Conservation (phyloP, 495 filamentous ascomycete genomes). For the Aspergillus avenaceus region DNA sequence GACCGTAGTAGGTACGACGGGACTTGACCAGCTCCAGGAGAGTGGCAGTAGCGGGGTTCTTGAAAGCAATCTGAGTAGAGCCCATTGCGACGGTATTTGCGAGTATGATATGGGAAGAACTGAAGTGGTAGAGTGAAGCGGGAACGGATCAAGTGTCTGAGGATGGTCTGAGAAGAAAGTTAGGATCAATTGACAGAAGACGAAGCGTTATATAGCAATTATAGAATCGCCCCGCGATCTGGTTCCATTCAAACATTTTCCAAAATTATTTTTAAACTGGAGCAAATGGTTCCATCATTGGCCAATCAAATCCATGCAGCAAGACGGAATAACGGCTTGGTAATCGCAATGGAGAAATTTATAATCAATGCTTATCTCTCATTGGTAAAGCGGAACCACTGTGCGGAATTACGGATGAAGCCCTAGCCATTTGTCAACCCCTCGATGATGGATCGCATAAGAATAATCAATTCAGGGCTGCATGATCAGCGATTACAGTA, state of each 20-base stretch:
- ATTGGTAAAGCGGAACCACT: background rate
- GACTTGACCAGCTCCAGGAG: slow-evolving; percentile 38
- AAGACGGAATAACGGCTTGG: background rate
- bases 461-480: background rate
- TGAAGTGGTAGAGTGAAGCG: background rate
- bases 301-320: background rate
- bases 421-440: too few relatives aligned
- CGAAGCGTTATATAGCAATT: background rate
- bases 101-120: background rate
- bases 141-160: background rate
- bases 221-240: background rate
- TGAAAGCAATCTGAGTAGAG: slow-evolving; percentile 28
- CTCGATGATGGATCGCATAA: background rate
- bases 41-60: slow-evolving; percentile 36
- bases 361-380: background rate
- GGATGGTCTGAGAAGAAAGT: background rate
- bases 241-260: background rate
- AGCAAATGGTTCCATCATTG: background rate
- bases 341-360: background rate
- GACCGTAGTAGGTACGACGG: slow-evolving; percentile 44
- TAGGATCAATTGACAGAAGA: background rate
- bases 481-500: background rate
- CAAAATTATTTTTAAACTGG: background rate
- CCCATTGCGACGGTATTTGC: slow-evolving; percentile 21
- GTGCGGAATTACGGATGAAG: background rate